Evolutionary conservation across 805 yeast species (phyloP).

Genomic region (Barnettozyma californica): DNA sequence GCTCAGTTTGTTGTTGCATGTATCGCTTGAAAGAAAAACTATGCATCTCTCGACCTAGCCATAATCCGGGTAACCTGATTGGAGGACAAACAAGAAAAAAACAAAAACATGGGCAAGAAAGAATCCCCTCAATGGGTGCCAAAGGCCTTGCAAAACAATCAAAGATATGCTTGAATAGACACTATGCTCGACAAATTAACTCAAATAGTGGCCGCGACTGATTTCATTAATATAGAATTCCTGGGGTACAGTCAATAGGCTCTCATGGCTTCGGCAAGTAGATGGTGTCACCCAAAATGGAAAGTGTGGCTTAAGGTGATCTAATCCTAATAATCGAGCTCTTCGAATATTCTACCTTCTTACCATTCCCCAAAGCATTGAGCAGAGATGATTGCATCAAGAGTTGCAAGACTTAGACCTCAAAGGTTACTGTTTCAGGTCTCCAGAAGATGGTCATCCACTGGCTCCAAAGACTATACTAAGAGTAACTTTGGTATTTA

Average conservation of each 20-base stretch:
- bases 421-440: not conserved
- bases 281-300: not conserved
- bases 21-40: not conserved
- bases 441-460: conserved; percentile 1
- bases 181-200: not conserved
- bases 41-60: not conserved
- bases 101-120: not conserved
- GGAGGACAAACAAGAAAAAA: too few relatives aligned
- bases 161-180: too few relatives aligned
- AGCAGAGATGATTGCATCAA: not conserved
- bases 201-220: not conserved
- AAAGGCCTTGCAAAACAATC: not conserved
- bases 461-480: not conserved
- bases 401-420: not conserved
- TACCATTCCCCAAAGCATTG: not conserved
- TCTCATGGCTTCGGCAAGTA: not conserved
- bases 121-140: too few relatives aligned
- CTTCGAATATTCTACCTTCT: not conserved
- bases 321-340: not conserved
- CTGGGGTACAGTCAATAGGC: not conserved
- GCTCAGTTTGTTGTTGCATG: not conserved
- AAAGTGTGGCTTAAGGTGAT: not conserved
- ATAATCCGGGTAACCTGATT: not conserved
- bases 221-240: not conserved
- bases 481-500: not conserved